phyloP scores from a whole-genome alignment of 768 basidiomycete species.

The Antrodiella citrinella region DNA sequence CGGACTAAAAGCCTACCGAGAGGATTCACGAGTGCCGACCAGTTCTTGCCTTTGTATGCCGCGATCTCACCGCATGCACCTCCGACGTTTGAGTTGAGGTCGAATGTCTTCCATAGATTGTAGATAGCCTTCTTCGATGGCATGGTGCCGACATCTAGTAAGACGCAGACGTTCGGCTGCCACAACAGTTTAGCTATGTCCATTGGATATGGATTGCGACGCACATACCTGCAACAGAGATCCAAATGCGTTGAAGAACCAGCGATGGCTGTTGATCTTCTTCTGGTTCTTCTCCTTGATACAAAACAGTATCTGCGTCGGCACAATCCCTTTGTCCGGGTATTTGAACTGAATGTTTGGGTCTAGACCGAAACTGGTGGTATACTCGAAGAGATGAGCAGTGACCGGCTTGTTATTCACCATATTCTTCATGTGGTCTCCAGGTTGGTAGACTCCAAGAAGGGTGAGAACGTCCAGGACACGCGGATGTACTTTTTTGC shows the following conservation, averaged over 20 bases:
- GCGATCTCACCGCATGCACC: constrained; percentile 98
- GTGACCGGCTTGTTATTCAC: constrained; percentile 69
- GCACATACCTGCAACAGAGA: constrained; percentile 64
- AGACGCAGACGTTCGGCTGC: constrained; percentile 84
- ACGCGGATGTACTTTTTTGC: constrained; percentile 74
- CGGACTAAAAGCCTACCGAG: constrained; percentile 42
- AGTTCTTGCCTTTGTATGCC: constrained; percentile 84
- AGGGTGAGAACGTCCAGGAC: constrained; percentile 86
- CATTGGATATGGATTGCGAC: constrained; percentile 1
- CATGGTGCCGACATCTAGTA: constrained; percentile 91
- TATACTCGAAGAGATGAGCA: constrained; percentile 80
- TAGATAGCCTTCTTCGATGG: constrained; percentile 87
- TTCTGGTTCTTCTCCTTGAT: constrained; percentile 93
- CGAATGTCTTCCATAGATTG: constrained; percentile 92
- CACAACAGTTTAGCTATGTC: background rate
- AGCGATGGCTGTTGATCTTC: constrained; percentile 94
- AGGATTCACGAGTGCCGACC: constrained; percentile 75
- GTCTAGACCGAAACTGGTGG: constrained; percentile 72
- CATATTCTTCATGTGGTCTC: constrained; percentile 50
- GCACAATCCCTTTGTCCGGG: constrained; percentile 88
- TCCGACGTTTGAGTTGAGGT: constrained; percentile 84
- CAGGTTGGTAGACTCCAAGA: constrained; percentile 85
- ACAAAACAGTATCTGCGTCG: constrained; percentile 89
- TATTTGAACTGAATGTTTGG: constrained; percentile 77
- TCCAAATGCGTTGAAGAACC: constrained; percentile 96